Evolutionary conservation across 2,329 filamentous ascomycete genomes (phyloP).

Genomic region (Biscogniauxia mediterranea): DNA sequence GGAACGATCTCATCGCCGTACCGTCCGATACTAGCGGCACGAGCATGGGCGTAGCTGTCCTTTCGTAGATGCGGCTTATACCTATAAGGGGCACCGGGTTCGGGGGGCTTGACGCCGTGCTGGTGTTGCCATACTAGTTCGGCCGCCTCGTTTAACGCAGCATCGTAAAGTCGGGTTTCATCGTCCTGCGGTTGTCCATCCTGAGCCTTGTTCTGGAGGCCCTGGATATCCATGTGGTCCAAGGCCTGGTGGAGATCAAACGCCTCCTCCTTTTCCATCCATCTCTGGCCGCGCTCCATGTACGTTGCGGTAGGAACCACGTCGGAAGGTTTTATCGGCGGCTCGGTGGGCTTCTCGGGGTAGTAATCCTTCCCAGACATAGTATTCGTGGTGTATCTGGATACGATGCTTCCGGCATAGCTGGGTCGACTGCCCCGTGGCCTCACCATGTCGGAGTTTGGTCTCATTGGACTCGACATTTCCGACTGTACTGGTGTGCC

Average conservation of each 20-base stretch:
- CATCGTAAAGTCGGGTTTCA: constrained; percentile 62
- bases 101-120: constrained; percentile 53
- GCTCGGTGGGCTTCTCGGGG: constrained; percentile 37
- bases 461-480: constrained; percentile 34
- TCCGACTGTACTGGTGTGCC: constrained; percentile 32
- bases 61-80: constrained; percentile 69
- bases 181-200: constrained; percentile 46
- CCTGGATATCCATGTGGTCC: constrained; percentile 68
- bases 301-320: constrained; percentile 67
- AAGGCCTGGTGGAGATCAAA: constrained; percentile 68
- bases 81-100: constrained; percentile 62
- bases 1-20: constrained; percentile 47
- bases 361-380: constrained; percentile 52
- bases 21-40: constrained; percentile 56
- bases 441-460: constrained; percentile 29
- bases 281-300: constrained; percentile 70
- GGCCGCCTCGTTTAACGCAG: constrained; percentile 73
- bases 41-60: constrained; percentile 68
- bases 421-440: constrained; percentile 40
- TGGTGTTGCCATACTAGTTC: constrained; percentile 78
- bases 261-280: constrained; percentile 80
- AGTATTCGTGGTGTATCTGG: constrained; percentile 49
- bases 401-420: constrained; percentile 45
- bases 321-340: constrained; percentile 55
- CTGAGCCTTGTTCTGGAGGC: constrained; percentile 45